Evolutionary conservation across 352 stramenopile genomes (phyloP), one percentile per base, ranked within the genome.

Genomic region (Globisporangium perplexum): DNA sequence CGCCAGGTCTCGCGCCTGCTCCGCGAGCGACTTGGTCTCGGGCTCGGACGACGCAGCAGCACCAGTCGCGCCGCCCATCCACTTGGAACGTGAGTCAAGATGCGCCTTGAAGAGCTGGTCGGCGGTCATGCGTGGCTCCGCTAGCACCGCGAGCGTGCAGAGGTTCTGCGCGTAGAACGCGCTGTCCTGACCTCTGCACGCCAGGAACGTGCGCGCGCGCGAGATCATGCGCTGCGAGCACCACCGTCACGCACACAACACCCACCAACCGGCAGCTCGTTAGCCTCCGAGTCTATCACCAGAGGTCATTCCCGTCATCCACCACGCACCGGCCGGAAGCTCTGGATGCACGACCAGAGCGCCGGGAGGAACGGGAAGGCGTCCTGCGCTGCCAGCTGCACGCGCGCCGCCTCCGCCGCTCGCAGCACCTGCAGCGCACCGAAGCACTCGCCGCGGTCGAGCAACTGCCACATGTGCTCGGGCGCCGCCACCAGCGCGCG

Each of bases 121-220:
- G 8, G 66, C 53, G 18, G 33, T 56, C 38, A 72, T 62, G 7
- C 50, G 51, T 3, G 62, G 53, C 3, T 71, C 60, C 4, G 61
- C 61, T 17, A 88, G 61, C 42, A 76, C 55, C 1, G 65, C 62
- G 38, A 90, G 50, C 7, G 76, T 66, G 31, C 69, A 75, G 58
- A 93, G 54, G 36, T 83, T 90, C 2, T 83, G 68, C 0, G 74
- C 74, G 44, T 93, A 93, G 43, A 93, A 90, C 8, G 42, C 39
- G 4, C 68, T 74, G 6, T 67, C 64, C 26, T 75, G 76, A 12
- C 82, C 79, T 57, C 80, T 66, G 24, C 73, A 83, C 12, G 60
- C 63, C 36, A 93, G 48, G 31, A 73, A 90, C 17, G 31, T 66
- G 31, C 70, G 66, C 6, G 82, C 79, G 22, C 68, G 72, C 12